phyloP scores from a whole-genome alignment of 2,329 filamentous ascomycete genomes.

The Beauveria bassiana region DNA sequence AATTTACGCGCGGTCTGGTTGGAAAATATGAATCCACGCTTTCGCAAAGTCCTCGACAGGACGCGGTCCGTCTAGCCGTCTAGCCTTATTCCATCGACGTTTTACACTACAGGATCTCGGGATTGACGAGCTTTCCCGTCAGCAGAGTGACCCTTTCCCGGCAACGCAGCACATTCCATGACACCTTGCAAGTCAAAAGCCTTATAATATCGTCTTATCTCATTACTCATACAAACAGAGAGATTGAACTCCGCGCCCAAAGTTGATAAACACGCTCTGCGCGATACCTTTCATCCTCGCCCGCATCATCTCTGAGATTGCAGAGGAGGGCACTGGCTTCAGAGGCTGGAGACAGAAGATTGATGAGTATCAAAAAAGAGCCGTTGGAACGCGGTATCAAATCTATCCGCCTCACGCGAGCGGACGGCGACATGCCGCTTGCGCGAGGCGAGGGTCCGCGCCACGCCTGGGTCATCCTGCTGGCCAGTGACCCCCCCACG shows the following conservation, averaged over 20 bases:
- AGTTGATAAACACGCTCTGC: constrained; percentile 37
- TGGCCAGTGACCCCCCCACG: not conserved
- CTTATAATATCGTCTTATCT: not conserved
- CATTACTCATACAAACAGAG: not conserved
- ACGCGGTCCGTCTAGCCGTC: constrained; percentile 11
- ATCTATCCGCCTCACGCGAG: constrained; percentile 13
- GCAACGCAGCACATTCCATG: constrained; percentile 33
- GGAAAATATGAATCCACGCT: constrained; percentile 7
- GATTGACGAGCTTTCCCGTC: constrained; percentile 26
- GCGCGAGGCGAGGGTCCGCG: not conserved
- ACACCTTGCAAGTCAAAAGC: constrained; percentile 23
- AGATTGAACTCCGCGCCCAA: constrained; percentile 30
- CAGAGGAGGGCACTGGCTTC: not conserved
- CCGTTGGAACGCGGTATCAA: constrained; percentile 20
- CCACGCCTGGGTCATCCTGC: not conserved
- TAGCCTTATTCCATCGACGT: constrained; percentile 16
- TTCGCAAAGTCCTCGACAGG: constrained; percentile 19
- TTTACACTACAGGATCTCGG: constrained; percentile 24
- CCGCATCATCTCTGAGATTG: constrained; percentile 13
- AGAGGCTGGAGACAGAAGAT: not conserved
- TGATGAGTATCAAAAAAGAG: constrained; percentile 18
- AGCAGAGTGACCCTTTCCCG: constrained; percentile 33
- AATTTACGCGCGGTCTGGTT: constrained; percentile 9
- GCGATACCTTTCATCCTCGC: constrained; percentile 15
- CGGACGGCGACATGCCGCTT: not conserved